Evolutionary conservation across 1,284 basidiomycete genomes (phyloP), one percentile per base, ranked within the genome.

Genomic region (Cutaneotrichosporon cutaneum): DNA sequence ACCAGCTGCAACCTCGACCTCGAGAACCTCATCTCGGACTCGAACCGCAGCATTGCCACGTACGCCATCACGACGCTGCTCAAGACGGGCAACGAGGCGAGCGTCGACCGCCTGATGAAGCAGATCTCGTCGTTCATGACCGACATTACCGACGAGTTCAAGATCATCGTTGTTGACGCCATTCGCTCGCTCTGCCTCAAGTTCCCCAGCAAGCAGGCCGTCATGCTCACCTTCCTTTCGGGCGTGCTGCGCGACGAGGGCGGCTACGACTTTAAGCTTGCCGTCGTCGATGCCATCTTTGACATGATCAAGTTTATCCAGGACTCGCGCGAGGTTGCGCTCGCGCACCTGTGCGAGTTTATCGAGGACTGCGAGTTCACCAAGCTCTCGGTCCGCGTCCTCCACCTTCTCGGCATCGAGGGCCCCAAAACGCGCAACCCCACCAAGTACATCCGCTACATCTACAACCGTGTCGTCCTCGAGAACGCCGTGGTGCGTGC

Each of bases 301-400:
- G 95, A 99, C 80, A 99, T 99, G 96, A 92, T 99, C 85, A 96
- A 95, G 79, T 97, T 88, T 81, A 97, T 99, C 73, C 82, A 83
- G 52, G 95, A 98, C 63, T 92, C 89, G 82, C 96, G 97, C 80
- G 96, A 97, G 77, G 90, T 81, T 48, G 96, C 96, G 1, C 86
- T 99, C 48, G 94, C 94, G 13, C 93, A 99, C 76, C 86, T 99
- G n/a, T 99, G 96, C 84, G 96, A 99, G 79, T 99, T 99, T 79
- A 99, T 99, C 77, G 96, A 99, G 81, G 96, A 99, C 78, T 99
- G 96, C 85, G 96, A 99, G 80, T 99, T 99, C 78, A 98, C 95
- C 47, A 99, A 99, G 81, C 87, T 99, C 54, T 97, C 93, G 30
- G 96, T 99, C 63, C 89, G 96, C 55, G 93, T 99, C 71, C 84